Evolutionary conservation across 2,329 filamentous ascomycete species (phyloP).

Genomic region (Aspergillus spinulosporus): DNA sequence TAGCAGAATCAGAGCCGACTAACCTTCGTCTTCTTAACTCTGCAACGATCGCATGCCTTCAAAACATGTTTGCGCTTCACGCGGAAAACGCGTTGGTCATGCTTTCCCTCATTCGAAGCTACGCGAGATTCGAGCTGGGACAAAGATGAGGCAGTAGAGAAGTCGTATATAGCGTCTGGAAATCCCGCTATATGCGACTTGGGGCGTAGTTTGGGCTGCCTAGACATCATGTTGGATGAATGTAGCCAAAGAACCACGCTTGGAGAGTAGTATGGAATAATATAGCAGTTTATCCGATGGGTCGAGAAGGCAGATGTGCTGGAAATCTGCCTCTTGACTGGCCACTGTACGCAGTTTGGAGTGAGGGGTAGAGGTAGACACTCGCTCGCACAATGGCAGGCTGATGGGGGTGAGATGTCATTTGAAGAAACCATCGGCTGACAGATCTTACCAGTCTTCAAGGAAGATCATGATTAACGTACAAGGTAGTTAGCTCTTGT

Average conservation of each 20-base stretch:
- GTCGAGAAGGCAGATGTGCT: not conserved
- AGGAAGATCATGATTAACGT: slow-evolving; percentile 30
- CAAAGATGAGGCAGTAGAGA: slow-evolving; percentile 33
- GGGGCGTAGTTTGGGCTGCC: slow-evolving; percentile 41
- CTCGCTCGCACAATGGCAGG: slow-evolving; percentile 15
- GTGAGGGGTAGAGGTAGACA: slow-evolving; percentile 20
- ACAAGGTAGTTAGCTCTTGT: slow-evolving; percentile 15
- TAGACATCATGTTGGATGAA: slow-evolving; percentile 38
- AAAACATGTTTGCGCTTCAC: slow-evolving; percentile 48
- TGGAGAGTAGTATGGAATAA: not conserved
- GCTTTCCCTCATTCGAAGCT: slow-evolving; percentile 34
- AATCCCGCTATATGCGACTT: slow-evolving; percentile 40
- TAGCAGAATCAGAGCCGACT: slow-evolving; percentile 16
- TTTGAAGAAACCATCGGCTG: slow-evolving; percentile 21
- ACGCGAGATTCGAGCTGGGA: slow-evolving; percentile 33
- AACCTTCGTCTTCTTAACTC: slow-evolving; percentile 49
- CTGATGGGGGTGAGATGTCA: slow-evolving; percentile 15
- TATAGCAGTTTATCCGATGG: not conserved
- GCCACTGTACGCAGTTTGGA: slow-evolving; percentile 9
- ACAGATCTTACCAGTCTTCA: slow-evolving; percentile 17
- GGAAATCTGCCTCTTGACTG: slow-evolving; percentile 10
- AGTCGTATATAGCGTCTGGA: slow-evolving; percentile 37
- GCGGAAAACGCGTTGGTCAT: slow-evolving; percentile 43
- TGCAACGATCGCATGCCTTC: slow-evolving; percentile 48
- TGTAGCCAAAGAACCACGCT: not conserved